phyloP scores from a whole-genome alignment of 1,284 basidiomycete species.

The Cystobasidium pallidum region DNA sequence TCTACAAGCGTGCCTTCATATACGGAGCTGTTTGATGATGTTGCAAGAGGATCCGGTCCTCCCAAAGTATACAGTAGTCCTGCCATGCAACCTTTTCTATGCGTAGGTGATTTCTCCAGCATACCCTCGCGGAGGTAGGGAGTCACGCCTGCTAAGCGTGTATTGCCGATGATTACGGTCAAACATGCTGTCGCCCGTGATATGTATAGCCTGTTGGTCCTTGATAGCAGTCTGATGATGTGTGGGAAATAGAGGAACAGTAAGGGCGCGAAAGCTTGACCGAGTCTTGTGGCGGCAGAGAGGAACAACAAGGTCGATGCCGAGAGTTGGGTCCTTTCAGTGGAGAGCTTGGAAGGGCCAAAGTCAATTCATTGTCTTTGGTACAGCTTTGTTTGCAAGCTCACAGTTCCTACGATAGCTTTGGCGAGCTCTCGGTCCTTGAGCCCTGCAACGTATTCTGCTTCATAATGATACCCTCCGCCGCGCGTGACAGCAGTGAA shows the following conservation, averaged over 20 bases:
- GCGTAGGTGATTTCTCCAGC: conserved; percentile 68
- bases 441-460: conserved; percentile 64
- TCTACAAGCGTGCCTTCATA: conserved; percentile 46
- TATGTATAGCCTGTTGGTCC: conserved; percentile 79
- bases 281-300: conserved; percentile 64
- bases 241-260: conserved; percentile 69
- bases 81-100: conserved; percentile 69
- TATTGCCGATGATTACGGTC: conserved; percentile 66
- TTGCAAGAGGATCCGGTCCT: conserved; percentile 16
- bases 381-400: conserved; percentile 20
- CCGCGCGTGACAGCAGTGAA: conserved; percentile 66
- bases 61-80: conserved; percentile 58
- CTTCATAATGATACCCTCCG: conserved; percentile 62
- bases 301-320: conserved; percentile 71
- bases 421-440: conserved; percentile 63
- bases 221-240: conserved; percentile 68
- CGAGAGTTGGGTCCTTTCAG: conserved; percentile 77
- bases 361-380: background rate
- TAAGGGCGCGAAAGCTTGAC: conserved; percentile 69
- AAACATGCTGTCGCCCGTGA: conserved; percentile 68
- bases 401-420: conserved; percentile 65
- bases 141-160: conserved; percentile 70
- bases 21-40: background rate
- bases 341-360: conserved; percentile 59
- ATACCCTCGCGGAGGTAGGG: conserved; percentile 66